Conservation (phyloP, 805 yeast genomes). For the Candida nanaspora region DNA sequence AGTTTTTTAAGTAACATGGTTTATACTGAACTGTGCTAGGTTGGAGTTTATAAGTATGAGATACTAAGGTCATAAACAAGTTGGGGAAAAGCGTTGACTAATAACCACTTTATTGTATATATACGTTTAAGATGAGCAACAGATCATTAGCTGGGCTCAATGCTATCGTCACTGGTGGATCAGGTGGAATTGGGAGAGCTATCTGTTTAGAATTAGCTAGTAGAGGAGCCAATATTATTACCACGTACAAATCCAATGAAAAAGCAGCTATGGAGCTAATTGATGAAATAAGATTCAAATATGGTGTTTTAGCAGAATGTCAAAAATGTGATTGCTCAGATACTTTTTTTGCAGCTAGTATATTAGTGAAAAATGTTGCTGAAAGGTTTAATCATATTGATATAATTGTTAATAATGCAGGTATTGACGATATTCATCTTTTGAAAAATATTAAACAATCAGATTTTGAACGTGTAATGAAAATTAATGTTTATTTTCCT, state of each 20-base stretch:
- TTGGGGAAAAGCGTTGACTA: no score
- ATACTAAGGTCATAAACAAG: no score
- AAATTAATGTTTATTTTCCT: conserved; percentile 7
- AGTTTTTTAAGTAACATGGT: no score
- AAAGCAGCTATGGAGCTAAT: conserved; percentile 5
- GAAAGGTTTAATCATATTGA: conserved; percentile 7
- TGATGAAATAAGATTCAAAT: conserved; percentile 2
- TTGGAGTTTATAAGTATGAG: no score
- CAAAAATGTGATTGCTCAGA: conserved; percentile 4
- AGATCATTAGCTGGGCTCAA: conserved; percentile 29
- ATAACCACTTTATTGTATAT: no score
- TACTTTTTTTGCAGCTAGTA: conserved; percentile 1
- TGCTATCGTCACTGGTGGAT: conserved; percentile 29
- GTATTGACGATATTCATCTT: conserved; percentile 6
- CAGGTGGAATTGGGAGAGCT: conserved; percentile 28
- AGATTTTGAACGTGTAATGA: conserved; percentile 5
- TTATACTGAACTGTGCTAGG: no score
- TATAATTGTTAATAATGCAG: conserved; percentile 15
- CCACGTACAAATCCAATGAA: conserved; percentile 4
- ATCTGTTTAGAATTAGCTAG: conserved; percentile 29
- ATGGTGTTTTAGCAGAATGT: conserved; percentile 3
- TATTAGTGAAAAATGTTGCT: conserved; percentile 5
- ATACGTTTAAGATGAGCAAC: no score
- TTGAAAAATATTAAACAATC: conserved; percentile 4
- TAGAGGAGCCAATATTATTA: conserved; percentile 23